Evolutionary conservation across 2,329 filamentous ascomycete genomes (phyloP).

Genomic region (Penicillium sp.): DNA sequence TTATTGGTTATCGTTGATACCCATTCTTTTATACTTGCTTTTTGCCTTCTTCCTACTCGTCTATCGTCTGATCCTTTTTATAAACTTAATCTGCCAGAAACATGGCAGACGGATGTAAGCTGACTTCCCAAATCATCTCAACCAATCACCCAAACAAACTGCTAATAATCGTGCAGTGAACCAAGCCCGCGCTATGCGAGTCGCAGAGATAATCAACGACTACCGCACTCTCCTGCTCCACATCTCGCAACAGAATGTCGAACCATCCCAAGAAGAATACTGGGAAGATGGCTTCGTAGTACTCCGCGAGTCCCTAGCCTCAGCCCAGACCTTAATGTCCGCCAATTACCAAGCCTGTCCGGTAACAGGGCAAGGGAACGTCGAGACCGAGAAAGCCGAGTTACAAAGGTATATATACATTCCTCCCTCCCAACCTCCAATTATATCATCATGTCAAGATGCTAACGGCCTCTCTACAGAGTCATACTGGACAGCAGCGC

Average conservation of each 20-base stretch:
- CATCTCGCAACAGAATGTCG: constrained; percentile 55
- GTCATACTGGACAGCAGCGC: constrained; percentile 61
- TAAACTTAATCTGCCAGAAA: constrained; percentile 14
- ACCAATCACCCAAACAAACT: neutral
- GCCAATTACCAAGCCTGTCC: constrained; percentile 52
- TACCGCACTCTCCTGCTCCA: constrained; percentile 62
- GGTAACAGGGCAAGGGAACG: constrained; percentile 45
- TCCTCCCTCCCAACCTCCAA: neutral
- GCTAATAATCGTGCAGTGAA: constrained; percentile 53
- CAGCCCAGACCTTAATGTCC: constrained; percentile 56
- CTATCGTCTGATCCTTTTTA: constrained; percentile 1
- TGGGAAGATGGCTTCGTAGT: constrained; percentile 60
- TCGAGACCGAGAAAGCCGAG: constrained; percentile 57
- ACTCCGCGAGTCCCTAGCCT: constrained; percentile 55
- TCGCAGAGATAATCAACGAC: constrained; percentile 64
- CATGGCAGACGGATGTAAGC: constrained; percentile 61
- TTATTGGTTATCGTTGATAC: constrained; percentile 7
- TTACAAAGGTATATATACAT: constrained; percentile 50
- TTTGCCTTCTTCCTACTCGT: neutral
- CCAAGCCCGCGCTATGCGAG: constrained; percentile 61
- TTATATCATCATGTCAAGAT: constrained; percentile 6
- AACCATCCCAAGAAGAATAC: constrained; percentile 55
- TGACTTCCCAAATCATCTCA: neutral
- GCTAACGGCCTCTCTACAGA: constrained; percentile 36
- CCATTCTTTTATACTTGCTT: constrained; percentile 7